A percentile compares a stretch with the other conserved stretches of the same genome.
Evolutionary conservation across 257 asterid species (phyloP).

Genomic region (Lycium barbarum): DNA sequence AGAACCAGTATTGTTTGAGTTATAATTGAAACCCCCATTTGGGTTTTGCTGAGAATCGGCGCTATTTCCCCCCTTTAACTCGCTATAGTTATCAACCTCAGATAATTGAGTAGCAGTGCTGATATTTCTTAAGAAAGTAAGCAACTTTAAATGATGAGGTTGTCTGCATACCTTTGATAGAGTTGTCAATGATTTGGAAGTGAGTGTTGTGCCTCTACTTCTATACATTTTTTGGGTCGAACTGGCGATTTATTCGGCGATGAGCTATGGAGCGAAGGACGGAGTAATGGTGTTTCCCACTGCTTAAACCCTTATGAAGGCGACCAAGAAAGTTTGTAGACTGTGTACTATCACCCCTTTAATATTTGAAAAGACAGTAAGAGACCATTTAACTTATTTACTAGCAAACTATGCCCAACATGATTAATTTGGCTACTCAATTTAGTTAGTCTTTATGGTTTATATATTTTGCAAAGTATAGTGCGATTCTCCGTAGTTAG

Average conservation of each 20-base stretch:
- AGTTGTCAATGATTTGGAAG: slow-evolving; percentile 47
- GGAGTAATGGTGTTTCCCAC: neutral
- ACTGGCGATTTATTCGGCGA: neutral
- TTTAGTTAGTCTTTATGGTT: no score
- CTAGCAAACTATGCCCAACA: no score
- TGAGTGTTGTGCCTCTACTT: slow-evolving; percentile 47
- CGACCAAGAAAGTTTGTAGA: neutral
- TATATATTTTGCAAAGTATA: no score
- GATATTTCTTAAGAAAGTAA: slow-evolving; percentile 41
- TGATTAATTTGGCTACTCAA: no score
- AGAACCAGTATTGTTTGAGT: slow-evolving; percentile 9
- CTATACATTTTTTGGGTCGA: slow-evolving; percentile 48
- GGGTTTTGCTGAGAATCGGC: slow-evolving; percentile 34
- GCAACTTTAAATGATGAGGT: slow-evolving; percentile 28
- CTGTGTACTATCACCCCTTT: neutral
- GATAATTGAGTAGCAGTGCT: slow-evolving; percentile 58
- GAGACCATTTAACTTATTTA: neutral
- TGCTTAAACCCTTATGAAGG: slow-evolving; percentile 24
- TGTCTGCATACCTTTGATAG: slow-evolving; percentile 53
- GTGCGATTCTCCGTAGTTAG: no score
- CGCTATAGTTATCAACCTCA: slow-evolving; percentile 44
- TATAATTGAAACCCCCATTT: slow-evolving; percentile 39
- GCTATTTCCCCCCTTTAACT: slow-evolving; percentile 39
- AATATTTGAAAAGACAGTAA: neutral
- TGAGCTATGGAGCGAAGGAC: no score